Evolutionary conservation across 2,329 filamentous ascomycete species (phyloP).

Genomic region (Saccharata proteae): DNA sequence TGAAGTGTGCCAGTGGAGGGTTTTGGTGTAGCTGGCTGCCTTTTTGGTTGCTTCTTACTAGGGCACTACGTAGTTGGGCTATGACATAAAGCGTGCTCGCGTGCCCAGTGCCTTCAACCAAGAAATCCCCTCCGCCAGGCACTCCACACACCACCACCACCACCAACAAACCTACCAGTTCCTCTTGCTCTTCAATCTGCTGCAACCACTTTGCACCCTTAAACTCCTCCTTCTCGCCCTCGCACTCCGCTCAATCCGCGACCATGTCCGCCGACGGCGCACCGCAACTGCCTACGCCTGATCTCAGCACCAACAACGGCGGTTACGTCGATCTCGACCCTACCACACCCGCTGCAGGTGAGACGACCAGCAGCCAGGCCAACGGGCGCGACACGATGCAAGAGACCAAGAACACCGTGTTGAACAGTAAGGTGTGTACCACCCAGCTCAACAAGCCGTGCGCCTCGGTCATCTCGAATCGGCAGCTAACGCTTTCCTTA

Average conservation of each 20-base stretch:
- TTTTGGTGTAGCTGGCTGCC: too few relatives aligned
- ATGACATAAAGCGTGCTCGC: too few relatives aligned
- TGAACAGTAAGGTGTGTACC: slow-evolving; percentile 33
- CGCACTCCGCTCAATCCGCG: not conserved
- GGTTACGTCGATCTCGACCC: slow-evolving; percentile 22
- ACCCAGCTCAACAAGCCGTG: slow-evolving; percentile 10
- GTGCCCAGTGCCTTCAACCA: too few relatives aligned
- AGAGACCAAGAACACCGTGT: slow-evolving; percentile 24
- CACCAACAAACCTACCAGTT: not conserved
- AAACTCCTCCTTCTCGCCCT: not conserved
- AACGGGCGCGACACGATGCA: slow-evolving; percentile 11
- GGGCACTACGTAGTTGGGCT: too few relatives aligned
- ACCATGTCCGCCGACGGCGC: slow-evolving; percentile 10
- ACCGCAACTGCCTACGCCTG: slow-evolving; percentile 10
- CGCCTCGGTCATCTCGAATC: slow-evolving; percentile 20
- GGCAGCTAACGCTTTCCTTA: slow-evolving; percentile 24
- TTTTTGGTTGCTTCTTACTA: too few relatives aligned
- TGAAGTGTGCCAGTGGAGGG: too few relatives aligned
- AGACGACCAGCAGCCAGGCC: slow-evolving; percentile 4
- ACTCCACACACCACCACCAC: too few relatives aligned
- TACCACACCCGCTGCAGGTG: slow-evolving; percentile 9
- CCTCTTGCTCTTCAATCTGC: not conserved
- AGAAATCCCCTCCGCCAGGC: too few relatives aligned
- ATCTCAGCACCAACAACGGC: slow-evolving; percentile 11
- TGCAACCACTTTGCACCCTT: not conserved